Conservation (phyloP, 2,329 filamentous ascomycete genomes). For the Stachybotrys elegans region DNA sequence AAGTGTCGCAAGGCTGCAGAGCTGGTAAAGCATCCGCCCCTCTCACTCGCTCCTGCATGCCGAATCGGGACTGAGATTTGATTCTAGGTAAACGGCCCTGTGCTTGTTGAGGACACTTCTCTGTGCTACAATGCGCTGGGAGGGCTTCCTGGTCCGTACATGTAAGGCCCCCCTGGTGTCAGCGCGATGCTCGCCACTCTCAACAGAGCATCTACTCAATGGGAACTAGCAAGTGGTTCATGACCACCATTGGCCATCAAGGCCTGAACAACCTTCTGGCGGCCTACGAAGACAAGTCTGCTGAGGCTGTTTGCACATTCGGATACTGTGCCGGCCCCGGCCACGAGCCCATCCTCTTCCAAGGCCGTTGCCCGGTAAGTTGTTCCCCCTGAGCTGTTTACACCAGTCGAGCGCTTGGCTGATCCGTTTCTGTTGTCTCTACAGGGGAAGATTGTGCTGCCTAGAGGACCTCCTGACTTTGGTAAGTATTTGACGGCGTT, state of each 20-base stretch:
- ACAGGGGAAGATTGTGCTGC: conserved; percentile 72
- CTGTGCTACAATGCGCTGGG: conserved; percentile 87
- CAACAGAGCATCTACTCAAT: no score
- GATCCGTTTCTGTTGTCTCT: neutral
- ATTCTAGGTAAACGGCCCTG: conserved; percentile 70
- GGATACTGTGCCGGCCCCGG: conserved; percentile 85
- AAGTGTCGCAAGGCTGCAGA: conserved; percentile 83
- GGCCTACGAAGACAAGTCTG: conserved; percentile 84
- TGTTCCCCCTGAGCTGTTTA: no score
- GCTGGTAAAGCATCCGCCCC: conserved; percentile 45
- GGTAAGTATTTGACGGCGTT: no score
- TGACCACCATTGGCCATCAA: conserved; percentile 73
- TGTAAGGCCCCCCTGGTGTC: conserved; percentile 58
- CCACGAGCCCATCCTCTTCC: conserved; percentile 79
- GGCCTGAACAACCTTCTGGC: conserved; percentile 87
- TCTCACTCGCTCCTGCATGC: neutral
- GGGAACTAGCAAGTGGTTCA: conserved; percentile 84
- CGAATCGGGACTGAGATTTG: conserved; percentile 4
- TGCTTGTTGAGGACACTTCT: conserved; percentile 93
- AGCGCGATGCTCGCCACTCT: no score
- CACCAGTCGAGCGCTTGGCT: no score
- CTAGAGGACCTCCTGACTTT: conserved; percentile 75
- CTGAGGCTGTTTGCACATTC: conserved; percentile 93
- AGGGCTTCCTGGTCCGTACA: conserved; percentile 92
- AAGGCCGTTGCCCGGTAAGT: conserved; percentile 76